phyloP scores from a whole-genome alignment of 768 basidiomycete genomes.

The Pulveroboletus frians region DNA sequence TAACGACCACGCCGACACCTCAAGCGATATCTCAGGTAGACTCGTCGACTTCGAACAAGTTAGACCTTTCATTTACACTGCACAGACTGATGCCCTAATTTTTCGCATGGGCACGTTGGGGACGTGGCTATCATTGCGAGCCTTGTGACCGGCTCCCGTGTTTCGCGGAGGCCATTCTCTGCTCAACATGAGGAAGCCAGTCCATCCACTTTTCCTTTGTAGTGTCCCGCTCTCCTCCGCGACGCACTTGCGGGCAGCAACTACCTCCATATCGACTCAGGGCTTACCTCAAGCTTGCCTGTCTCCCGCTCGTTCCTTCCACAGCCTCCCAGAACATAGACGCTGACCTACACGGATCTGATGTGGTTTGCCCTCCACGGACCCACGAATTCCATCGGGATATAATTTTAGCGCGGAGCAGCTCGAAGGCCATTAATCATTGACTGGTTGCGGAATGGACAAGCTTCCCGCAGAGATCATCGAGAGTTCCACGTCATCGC shows the following conservation, averaged over 20 bases:
- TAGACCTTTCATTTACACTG: neutral
- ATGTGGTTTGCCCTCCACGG: neutral
- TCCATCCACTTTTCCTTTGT: neutral
- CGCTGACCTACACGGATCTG: neutral
- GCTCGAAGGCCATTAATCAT: constrained; percentile 10
- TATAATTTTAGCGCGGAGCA: constrained; percentile 13
- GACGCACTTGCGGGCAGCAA: constrained; percentile 5
- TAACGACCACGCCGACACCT: neutral
- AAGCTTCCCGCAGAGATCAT: constrained; percentile 14
- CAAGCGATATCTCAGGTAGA: neutral
- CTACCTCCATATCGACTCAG: neutral
- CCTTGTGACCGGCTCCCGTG: neutral
- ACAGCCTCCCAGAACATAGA: neutral
- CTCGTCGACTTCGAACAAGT: constrained; percentile 7
- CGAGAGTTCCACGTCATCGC: constrained; percentile 1
- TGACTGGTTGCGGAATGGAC: constrained; percentile 3
- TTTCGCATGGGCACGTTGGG: constrained; percentile 3
- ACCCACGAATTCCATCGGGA: neutral
- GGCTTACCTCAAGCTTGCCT: neutral
- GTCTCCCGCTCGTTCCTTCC: constrained; percentile 5
- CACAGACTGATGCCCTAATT: neutral
- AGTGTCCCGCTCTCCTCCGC: constrained; percentile 11
- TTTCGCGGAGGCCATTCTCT: neutral
- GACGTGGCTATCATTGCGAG: neutral
- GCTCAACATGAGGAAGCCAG: neutral